phyloP scores from a whole-genome alignment of 1,284 basidiomycete genomes.

The Moesziomyces sp. region DNA sequence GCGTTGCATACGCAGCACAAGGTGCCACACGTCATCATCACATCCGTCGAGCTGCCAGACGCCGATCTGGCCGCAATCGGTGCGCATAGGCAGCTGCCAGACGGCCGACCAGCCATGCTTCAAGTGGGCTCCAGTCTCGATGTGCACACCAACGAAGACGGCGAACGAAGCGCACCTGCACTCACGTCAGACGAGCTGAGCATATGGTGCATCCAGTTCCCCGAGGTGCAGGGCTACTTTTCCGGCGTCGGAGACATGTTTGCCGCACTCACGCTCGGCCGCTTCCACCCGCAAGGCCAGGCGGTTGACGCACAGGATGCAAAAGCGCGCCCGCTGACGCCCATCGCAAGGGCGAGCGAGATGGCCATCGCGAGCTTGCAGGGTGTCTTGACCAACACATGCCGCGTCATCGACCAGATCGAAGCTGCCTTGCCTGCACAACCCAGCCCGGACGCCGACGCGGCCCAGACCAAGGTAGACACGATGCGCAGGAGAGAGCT shows the following conservation, averaged over 20 bases:
- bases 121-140: constrained; percentile 67
- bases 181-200: constrained; percentile 8
- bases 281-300: constrained; percentile 72
- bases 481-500: constrained; percentile 62
- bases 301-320: constrained; percentile 1
- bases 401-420: constrained; percentile 34
- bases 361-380: constrained; percentile 84
- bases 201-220: constrained; percentile 77
- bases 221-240: constrained; percentile 89
- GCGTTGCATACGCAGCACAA: constrained; percentile 79
- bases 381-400: constrained; percentile 74
- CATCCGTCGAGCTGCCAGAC: constrained; percentile 75
- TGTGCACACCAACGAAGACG: constrained; percentile 25
- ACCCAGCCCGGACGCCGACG: constrained; percentile 13
- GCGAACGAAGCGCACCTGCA: constrained; percentile 14
- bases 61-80: constrained; percentile 52
- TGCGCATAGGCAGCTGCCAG: constrained; percentile 24
- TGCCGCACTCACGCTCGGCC: constrained; percentile 87
- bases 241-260: constrained; percentile 97
- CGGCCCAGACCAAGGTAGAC: constrained; percentile 51
- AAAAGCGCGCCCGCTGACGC: constrained; percentile 69
- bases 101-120: constrained; percentile 55
- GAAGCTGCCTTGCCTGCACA: constrained; percentile 4
- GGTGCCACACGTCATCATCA: constrained; percentile 89
- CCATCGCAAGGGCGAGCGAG: constrained; percentile 71